Evolutionary conservation across 2,329 filamentous ascomycete species (phyloP).

Genomic region (Penicillium sp.): DNA sequence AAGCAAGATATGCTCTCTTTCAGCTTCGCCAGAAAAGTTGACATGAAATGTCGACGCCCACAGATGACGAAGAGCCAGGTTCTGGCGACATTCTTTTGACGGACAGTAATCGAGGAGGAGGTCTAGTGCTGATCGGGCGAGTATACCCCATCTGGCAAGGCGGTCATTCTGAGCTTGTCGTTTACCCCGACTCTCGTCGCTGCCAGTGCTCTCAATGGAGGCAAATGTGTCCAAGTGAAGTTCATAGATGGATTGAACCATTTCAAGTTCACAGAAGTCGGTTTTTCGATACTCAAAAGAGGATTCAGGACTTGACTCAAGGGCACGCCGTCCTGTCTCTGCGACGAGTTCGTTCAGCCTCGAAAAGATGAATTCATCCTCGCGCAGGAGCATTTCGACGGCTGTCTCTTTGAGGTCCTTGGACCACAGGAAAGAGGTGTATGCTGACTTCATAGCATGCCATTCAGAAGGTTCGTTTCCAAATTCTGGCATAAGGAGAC

Average conservation of each 20-base stretch:
- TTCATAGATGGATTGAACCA: conserved; percentile 66
- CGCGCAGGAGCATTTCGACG: conserved; percentile 56
- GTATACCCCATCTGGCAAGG: conserved; percentile 61
- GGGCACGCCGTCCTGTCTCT: conserved; percentile 33
- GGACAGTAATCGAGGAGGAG: conserved; percentile 41
- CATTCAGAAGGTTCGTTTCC: conserved; percentile 24
- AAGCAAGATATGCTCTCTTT: conserved; percentile 62
- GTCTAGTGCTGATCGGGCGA: conserved; percentile 59
- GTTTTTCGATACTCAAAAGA: conserved; percentile 34
- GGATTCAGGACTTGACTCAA: conserved; percentile 24
- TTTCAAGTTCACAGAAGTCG: conserved; percentile 51
- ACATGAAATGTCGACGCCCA: conserved; percentile 69
- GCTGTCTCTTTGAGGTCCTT: conserved; percentile 59
- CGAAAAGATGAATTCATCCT: conserved; percentile 58
- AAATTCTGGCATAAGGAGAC: conserved; percentile 51
- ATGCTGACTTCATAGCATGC: conserved; percentile 49
- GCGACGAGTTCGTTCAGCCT: conserved; percentile 42
- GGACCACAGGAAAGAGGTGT: conserved; percentile 59
- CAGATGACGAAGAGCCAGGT: conserved; percentile 63
- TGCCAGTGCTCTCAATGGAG: conserved; percentile 64
- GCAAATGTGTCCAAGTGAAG: conserved; percentile 69
- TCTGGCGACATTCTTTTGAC: conserved; percentile 38
- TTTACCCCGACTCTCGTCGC: conserved; percentile 57
- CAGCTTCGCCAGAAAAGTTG: conserved; percentile 58
- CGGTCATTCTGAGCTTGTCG: conserved; percentile 61